A percentile compares a stretch with the other conserved stretches of the same genome.
Conservation (phyloP, 2,329 filamentous ascomycete genomes). For the Cytospora leucostoma region DNA sequence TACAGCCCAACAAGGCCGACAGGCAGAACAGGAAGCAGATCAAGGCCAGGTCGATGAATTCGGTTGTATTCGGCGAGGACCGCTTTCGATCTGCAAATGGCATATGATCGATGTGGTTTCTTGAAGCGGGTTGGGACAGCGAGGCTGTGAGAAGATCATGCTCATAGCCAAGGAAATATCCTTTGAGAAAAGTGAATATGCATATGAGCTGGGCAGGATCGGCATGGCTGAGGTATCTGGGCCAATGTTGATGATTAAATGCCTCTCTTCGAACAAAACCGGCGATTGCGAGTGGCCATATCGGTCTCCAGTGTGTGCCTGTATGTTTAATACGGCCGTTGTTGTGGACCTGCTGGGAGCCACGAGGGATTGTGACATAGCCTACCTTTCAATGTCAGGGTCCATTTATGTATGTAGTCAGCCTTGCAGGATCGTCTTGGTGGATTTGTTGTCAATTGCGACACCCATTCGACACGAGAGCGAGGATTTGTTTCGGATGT, state of each 20-base stretch:
- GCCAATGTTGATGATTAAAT: conserved; percentile 10
- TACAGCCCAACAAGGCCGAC: background rate
- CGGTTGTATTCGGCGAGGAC: background rate
- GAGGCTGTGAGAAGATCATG: conserved; percentile 25
- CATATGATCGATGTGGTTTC: background rate
- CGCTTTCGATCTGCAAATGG: background rate
- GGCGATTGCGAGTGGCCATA: background rate
- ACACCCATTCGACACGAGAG: conserved; percentile 6
- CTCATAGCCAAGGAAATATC: conserved; percentile 6
- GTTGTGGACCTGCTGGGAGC: background rate
- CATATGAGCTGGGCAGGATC: conserved; percentile 15
- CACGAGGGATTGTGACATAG: background rate
- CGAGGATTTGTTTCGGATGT: conserved; percentile 25
- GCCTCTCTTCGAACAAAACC: background rate
- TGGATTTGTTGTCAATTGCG: conserved; percentile 2
- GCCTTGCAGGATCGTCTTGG: background rate
- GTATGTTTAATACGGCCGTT: background rate
- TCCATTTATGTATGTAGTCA: background rate
- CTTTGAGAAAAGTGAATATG: too few relatives aligned
- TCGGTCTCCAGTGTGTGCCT: background rate
- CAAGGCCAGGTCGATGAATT: background rate
- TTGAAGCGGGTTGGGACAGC: conserved; percentile 18
- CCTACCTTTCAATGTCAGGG: background rate
- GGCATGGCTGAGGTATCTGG: conserved; percentile 12
- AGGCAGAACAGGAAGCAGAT: too few relatives aligned